Percentiles rank a stretch among this genome's conserved stretches.
These are phyloP conservation scores for Aspergillus tanneri DNA, from an alignment of 2,329 filamentous ascomycete genomes.

Conservation along the genomic window DNA sequence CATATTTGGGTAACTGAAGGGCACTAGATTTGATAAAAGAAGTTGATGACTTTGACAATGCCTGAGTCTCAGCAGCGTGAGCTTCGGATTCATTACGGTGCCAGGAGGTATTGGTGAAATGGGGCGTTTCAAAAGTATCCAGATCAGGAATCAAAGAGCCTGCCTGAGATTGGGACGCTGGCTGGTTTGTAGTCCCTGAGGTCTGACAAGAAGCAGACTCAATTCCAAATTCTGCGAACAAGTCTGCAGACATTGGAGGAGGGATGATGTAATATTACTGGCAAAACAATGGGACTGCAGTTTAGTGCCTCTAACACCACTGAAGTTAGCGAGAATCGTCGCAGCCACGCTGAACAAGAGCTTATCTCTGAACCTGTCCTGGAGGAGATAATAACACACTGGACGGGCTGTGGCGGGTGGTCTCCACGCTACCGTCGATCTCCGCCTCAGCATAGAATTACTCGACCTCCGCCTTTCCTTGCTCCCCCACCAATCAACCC, in stretches of 20 bases:
- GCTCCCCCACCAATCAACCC: constrained; percentile 8
- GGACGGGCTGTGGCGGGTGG: constrained; percentile 10
- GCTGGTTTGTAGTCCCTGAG: constrained; percentile 11
- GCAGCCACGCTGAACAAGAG: no score
- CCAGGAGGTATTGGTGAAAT: constrained; percentile 12
- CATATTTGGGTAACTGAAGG: constrained; percentile 22
- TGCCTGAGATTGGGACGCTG: constrained; percentile 13
- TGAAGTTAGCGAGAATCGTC: no score
- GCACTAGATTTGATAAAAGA: constrained; percentile 15
- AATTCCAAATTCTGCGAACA: constrained; percentile 53
- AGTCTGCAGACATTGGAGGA: constrained; percentile 58
- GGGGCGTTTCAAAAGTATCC: constrained; percentile 22
- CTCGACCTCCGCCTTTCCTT: background rate
- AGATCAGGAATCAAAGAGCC: constrained; percentile 25
- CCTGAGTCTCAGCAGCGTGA: constrained; percentile 3
- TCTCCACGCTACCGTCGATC: constrained; percentile 11
- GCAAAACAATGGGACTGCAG: background rate
- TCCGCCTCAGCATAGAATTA: constrained; percentile 8
- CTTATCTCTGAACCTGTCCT: no score
- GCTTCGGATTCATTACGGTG: background rate
- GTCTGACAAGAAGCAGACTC: constrained; percentile 20
- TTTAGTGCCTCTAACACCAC: no score
- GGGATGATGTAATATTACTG: no score
- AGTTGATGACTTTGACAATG: constrained; percentile 5
- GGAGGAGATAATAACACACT: no score